Evolutionary conservation across 2,329 filamentous ascomycete species (phyloP).

Genomic region (Rhynchosporium secalis): DNA sequence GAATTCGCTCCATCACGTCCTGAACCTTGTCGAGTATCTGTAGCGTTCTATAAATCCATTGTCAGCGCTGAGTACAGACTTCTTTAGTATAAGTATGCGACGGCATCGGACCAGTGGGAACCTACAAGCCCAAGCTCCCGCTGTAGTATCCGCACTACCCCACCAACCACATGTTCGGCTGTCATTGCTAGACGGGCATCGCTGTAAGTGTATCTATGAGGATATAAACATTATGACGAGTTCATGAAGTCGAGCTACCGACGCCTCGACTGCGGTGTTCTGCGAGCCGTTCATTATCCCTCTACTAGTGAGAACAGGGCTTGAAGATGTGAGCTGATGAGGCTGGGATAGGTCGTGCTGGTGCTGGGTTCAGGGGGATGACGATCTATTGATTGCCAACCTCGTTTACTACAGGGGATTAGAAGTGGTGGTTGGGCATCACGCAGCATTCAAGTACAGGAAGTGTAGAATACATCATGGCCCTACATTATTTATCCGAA

Average conservation of each 20-base stretch:
- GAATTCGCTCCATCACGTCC: slow-evolving; percentile 44
- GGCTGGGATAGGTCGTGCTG: background rate
- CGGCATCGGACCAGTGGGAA: background rate
- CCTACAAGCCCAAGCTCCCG: slow-evolving; percentile 16
- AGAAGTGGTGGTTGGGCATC: background rate
- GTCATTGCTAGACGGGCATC: slow-evolving; percentile 9
- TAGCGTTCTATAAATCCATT: background rate
- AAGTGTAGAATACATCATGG: too few species aligned
- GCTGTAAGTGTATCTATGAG: background rate
- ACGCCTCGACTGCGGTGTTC: background rate
- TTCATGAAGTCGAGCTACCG: background rate
- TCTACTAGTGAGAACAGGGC: background rate
- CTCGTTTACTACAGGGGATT: background rate
- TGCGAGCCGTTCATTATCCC: background rate
- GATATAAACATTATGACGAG: slow-evolving; percentile 6
- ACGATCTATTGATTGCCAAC: slow-evolving; percentile 11
- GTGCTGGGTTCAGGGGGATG: slow-evolving; percentile 11
- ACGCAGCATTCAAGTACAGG: too few species aligned
- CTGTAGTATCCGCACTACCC: slow-evolving; percentile 9
- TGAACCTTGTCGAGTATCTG: slow-evolving; percentile 47
- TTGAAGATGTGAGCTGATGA: slow-evolving; percentile 1
- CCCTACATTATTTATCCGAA: too few species aligned
- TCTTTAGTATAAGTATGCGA: background rate
- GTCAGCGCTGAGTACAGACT: background rate
- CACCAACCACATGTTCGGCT: background rate